These are phyloP conservation scores for Periconia digitata DNA, from an alignment of 2,329 filamentous ascomycete genomes.

Conservation along the genomic window DNA sequence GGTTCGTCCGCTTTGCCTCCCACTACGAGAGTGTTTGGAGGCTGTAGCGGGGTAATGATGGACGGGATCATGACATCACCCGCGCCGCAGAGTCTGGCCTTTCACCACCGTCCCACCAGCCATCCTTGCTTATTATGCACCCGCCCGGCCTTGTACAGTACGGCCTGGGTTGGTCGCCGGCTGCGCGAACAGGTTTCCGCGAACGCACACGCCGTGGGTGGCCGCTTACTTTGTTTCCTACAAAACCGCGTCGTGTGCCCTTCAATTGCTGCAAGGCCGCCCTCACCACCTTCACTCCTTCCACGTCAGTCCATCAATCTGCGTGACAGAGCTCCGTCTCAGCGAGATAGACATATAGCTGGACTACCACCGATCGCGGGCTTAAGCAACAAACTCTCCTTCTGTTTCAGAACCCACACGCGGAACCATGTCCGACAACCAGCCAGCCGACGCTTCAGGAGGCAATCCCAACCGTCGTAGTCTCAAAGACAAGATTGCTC, in stretches of 20 bases:
- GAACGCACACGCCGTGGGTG: background rate
- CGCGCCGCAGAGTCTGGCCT: no score
- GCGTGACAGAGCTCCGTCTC: background rate
- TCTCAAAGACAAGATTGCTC: constrained; percentile 40
- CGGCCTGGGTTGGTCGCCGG: no score
- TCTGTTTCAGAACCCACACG: no score
- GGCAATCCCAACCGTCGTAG: constrained; percentile 15
- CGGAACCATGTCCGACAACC: constrained; percentile 1
- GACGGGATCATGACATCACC: background rate
- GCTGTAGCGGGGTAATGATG: background rate
- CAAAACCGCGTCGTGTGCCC: no score
- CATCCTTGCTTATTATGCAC: no score
- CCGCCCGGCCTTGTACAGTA: background rate
- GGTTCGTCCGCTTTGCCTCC: background rate
- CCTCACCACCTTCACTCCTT: background rate
- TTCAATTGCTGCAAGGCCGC: background rate
- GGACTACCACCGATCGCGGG: no score
- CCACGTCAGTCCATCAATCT: background rate
- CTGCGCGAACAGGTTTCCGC: background rate
- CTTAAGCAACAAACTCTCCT: no score
- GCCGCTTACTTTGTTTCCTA: background rate
- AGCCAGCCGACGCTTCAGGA: constrained; percentile 5
- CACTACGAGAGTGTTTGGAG: background rate
- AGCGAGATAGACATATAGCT: no score
- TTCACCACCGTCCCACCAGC: background rate